phyloP scores from a whole-genome alignment of 2,329 filamentous ascomycete genomes.

The Cordyceps pruinosa region DNA sequence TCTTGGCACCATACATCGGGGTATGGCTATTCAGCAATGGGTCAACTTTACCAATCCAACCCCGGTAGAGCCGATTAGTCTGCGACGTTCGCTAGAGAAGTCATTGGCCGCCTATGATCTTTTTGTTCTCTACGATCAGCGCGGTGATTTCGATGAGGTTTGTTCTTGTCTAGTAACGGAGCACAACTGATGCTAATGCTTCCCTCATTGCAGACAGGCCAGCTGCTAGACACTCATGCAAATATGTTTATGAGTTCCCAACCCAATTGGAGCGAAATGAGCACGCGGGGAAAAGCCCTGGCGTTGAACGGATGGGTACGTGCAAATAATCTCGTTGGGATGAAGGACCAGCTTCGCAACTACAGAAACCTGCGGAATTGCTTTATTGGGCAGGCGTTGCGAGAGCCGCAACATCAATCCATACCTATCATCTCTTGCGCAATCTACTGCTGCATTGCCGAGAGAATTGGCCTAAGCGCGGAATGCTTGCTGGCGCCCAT shows the following conservation, averaged over 20 bases:
- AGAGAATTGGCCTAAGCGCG: slow-evolving; percentile 66
- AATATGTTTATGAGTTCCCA: slow-evolving; percentile 45
- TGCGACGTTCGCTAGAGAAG: slow-evolving; percentile 51
- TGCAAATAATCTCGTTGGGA: slow-evolving; percentile 60
- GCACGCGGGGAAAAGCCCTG: slow-evolving; percentile 61
- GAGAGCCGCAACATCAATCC: slow-evolving; percentile 65
- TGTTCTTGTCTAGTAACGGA: slow-evolving; percentile 21
- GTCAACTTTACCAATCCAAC: slow-evolving; percentile 19
- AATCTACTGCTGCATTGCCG: slow-evolving; percentile 77
- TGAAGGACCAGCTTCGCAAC: slow-evolving; percentile 54
- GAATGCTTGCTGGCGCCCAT: slow-evolving; percentile 75
- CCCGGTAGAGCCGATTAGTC: slow-evolving; percentile 34
- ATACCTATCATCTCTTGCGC: slow-evolving; percentile 79
- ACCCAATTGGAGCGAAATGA: slow-evolving; percentile 46
- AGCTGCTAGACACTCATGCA: slow-evolving; percentile 59
- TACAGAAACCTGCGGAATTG: slow-evolving; percentile 82
- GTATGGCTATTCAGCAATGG: slow-evolving; percentile 75
- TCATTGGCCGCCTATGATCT: slow-evolving; percentile 81
- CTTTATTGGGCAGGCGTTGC: slow-evolving; percentile 76
- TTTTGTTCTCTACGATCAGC: slow-evolving; percentile 69
- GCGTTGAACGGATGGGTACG: slow-evolving; percentile 64
- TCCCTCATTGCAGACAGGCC: slow-evolving; percentile 42
- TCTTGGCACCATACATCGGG: slow-evolving; percentile 73
- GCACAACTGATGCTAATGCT: not conserved
- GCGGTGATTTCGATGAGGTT: slow-evolving; percentile 69